A percentile compares a stretch with the other conserved stretches of the same genome.
Evolutionary conservation across 1,284 basidiomycete genomes (phyloP).

Genomic region (Trametes sp.): DNA sequence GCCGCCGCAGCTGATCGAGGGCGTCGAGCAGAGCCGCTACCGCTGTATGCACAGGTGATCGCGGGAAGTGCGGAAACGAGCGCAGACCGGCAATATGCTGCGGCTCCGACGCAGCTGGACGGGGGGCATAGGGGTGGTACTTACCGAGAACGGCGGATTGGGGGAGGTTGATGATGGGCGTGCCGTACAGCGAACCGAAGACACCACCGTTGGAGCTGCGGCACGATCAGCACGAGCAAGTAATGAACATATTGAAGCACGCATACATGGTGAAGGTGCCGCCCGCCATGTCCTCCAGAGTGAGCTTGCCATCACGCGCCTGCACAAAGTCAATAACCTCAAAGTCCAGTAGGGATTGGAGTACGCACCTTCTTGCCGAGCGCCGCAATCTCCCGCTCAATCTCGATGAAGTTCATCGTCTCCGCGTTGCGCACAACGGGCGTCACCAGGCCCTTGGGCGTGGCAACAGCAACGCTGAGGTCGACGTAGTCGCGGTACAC

Average conservation of each 20-base stretch:
- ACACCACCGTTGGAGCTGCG: slow-evolving; percentile 96
- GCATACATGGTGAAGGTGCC: slow-evolving; percentile 96
- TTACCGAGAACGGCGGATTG: slow-evolving; percentile 91
- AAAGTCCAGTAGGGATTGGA: neutral
- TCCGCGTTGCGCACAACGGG: slow-evolving; percentile 96
- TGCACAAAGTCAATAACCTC: slow-evolving; percentile 37
- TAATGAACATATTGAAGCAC: neutral
- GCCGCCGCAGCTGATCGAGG: slow-evolving; percentile 11
- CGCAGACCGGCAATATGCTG: neutral
- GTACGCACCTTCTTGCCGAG: slow-evolving; percentile 85
- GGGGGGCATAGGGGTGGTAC: slow-evolving; percentile 32
- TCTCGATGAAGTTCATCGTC: slow-evolving; percentile 85
- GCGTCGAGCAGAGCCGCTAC: slow-evolving; percentile 8
- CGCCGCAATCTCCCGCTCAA: slow-evolving; percentile 91
- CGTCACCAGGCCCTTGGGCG: slow-evolving; percentile 97
- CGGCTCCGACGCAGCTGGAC: slow-evolving; percentile 7
- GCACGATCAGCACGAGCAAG: slow-evolving; percentile 6
- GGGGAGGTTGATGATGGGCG: slow-evolving; percentile 97
- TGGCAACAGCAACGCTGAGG: slow-evolving; percentile 94
- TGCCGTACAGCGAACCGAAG: slow-evolving; percentile 96
- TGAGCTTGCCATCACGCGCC: slow-evolving; percentile 95
- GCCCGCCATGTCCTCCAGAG: slow-evolving; percentile 96
- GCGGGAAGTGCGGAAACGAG: slow-evolving; percentile 2
- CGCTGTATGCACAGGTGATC: slow-evolving; percentile 9
- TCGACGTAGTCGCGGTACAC: slow-evolving; percentile 97